Evolutionary conservation across 2,329 filamentous ascomycete genomes (phyloP), one percentile per base, ranked within the genome.

Genomic region (Hypoxylon sp.): DNA sequence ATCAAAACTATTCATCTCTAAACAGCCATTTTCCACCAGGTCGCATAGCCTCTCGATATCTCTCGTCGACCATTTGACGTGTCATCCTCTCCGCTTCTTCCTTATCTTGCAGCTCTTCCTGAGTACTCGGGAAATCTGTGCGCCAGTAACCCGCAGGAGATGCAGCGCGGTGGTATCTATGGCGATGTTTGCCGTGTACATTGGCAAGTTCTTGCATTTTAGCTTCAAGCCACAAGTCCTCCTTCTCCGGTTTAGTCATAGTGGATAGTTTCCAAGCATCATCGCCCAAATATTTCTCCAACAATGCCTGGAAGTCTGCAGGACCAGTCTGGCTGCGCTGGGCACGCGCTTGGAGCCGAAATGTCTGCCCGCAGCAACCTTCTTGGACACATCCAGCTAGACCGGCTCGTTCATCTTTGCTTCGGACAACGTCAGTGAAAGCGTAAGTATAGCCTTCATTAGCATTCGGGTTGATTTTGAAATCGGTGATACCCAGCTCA

Each of bases 111-210:
- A 88, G 83, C 29, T 90, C 81, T 79, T 98, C 93, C 78, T 98
- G 96, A 1, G 96, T 98, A 26, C 84, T 89, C 1, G 95, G 94
- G 78, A 99, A 97, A 73, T 97, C 95, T 1, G 91, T 87, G 59
- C 93, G 86, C 96, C 96, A 99, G 78, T 93, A 98, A 0, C 94
- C 94, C 1, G 94, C 93, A 11, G 96, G 94, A 9, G 92, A 93
- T 48, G 83, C 84, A 69, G 88, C 86, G 55, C 94, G 87, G 66
- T 90, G 87, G 79, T 91, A 94, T 29, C 89, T 86, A 73, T 95
- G 88, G 62, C 92, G 87, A 80, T 98, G 94, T 77, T 86, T 93
- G 5, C 94, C 94, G 78, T 88, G 89, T 68, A 88, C 86, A 75
- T 94, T 90, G 1, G 94, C 92, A 70, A 97, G 82, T 53, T 90